Evolutionary conservation across 176 grass and related monocot genomes (phyloP).

Genomic region (Cenchrus fungigraminus): DNA sequence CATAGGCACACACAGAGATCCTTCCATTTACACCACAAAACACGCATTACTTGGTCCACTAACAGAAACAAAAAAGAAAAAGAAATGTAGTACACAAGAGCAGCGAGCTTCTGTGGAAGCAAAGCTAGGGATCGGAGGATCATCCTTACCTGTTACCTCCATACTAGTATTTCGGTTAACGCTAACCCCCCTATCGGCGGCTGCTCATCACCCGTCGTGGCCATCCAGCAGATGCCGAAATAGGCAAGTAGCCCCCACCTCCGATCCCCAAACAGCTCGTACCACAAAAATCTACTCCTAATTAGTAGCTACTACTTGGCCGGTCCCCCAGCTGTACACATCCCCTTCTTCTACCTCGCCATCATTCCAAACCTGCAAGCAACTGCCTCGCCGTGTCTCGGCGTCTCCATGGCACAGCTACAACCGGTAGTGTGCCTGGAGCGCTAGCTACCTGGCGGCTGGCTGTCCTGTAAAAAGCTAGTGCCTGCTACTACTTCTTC

Average conservation of each 20-base stretch:
- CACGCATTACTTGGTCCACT: neutral
- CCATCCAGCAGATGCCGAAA: constrained; percentile 34
- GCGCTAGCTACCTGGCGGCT: neutral
- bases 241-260: constrained; percentile 32
- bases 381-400: neutral
- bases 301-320: neutral
- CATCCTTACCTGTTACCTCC: neutral
- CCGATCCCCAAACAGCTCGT: neutral
- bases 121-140: neutral
- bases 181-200: neutral
- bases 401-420: neutral
- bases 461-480: neutral
- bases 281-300: constrained; percentile 12
- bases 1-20: neutral
- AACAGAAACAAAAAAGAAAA: neutral
- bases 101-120: neutral
- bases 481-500: constrained; percentile 25
- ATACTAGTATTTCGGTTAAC: neutral
- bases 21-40: neutral
- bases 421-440: neutral
- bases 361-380: neutral
- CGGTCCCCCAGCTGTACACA: constrained; percentile 34
- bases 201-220: neutral
- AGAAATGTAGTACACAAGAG: neutral
- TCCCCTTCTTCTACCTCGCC: neutral